Evolutionary conservation across 2,329 filamentous ascomycete species (phyloP).

Genomic region (Leptographium procerum): DNA sequence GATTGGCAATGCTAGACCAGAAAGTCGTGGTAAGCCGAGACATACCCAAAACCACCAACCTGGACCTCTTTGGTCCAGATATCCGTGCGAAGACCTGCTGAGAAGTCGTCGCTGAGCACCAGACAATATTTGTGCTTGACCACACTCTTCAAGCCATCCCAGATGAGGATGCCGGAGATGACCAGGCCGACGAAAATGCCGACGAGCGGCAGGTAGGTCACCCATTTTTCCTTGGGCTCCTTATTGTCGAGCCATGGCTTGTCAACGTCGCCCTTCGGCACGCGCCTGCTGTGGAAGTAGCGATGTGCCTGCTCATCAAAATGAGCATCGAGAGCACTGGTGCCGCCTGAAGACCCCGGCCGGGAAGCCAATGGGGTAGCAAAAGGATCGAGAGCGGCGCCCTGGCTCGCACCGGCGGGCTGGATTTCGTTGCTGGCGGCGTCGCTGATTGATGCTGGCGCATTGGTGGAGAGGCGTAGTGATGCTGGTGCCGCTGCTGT

Average conservation of each 20-base stretch:
- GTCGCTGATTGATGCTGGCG: background rate
- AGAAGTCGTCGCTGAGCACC: conserved; percentile 56
- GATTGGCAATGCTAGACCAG: too few species aligned
- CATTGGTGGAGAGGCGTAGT: background rate
- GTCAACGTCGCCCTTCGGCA: conserved; percentile 61
- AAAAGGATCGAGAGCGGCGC: conserved; percentile 31
- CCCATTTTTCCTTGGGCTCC: conserved; percentile 76
- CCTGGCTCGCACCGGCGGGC: conserved; percentile 17
- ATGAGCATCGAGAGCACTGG: conserved; percentile 25
- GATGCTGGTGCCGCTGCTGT: background rate
- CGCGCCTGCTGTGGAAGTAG: conserved; percentile 64
- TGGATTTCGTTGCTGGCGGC: conserved; percentile 19
- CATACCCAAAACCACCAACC: conserved; percentile 65
- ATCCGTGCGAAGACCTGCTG: conserved; percentile 41
- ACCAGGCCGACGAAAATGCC: conserved; percentile 59
- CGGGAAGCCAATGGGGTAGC: conserved; percentile 32
- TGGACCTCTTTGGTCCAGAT: conserved; percentile 68
- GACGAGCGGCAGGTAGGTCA: conserved; percentile 65
- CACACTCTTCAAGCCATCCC: conserved; percentile 61
- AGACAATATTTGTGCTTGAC: conserved; percentile 63
- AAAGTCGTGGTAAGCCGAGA: conserved; percentile 5
- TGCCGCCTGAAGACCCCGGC: conserved; percentile 34
- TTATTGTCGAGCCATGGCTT: conserved; percentile 66
- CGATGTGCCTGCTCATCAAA: conserved; percentile 30
- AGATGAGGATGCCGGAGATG: conserved; percentile 60